These are phyloP conservation scores for Sugiyamaella japonica DNA, from an alignment of 1,139 yeast genomes.

Conservation along the genomic window DNA sequence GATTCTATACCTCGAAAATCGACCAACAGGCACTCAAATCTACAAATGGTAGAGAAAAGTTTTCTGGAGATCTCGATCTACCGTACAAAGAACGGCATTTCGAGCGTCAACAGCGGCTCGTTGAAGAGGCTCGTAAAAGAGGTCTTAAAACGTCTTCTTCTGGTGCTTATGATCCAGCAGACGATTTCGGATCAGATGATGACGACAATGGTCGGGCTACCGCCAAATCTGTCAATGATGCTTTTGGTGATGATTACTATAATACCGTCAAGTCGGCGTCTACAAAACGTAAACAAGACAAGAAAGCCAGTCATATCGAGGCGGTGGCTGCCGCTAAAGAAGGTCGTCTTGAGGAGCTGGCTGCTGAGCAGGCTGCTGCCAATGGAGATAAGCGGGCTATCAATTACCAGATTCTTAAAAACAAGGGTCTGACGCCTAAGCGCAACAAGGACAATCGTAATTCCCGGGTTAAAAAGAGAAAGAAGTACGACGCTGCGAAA, in stretches of 20 bases:
- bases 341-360: conserved; percentile 73
- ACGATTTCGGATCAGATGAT: conserved; percentile 48
- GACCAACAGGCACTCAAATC: conserved; percentile 66
- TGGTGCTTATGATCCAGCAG: conserved; percentile 55
- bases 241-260: conserved; percentile 49
- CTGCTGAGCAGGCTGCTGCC: conserved; percentile 48
- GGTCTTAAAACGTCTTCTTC: conserved; percentile 67
- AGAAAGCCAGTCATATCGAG: conserved; percentile 64
- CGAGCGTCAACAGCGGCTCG: conserved; percentile 82
- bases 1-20: conserved; percentile 96
- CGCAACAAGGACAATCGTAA: conserved; percentile 93
- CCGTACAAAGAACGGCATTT: conserved; percentile 90
- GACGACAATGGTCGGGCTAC: conserved; percentile 34
- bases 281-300: conserved; percentile 49
- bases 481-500: conserved; percentile 91
- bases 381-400: conserved; percentile 88
- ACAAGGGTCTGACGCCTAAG: conserved; percentile 91
- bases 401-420: conserved; percentile 88
- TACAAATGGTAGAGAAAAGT: conserved; percentile 53
- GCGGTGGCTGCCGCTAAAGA: conserved; percentile 83
- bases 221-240: conserved; percentile 42
- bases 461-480: conserved; percentile 97
- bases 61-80: conserved; percentile 82
- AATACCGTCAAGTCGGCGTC: conserved; percentile 52
- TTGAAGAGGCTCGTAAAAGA: conserved; percentile 85